Evolutionary conservation across 305 asterid species (phyloP).

Genomic region (Fraxinus floribunda): DNA sequence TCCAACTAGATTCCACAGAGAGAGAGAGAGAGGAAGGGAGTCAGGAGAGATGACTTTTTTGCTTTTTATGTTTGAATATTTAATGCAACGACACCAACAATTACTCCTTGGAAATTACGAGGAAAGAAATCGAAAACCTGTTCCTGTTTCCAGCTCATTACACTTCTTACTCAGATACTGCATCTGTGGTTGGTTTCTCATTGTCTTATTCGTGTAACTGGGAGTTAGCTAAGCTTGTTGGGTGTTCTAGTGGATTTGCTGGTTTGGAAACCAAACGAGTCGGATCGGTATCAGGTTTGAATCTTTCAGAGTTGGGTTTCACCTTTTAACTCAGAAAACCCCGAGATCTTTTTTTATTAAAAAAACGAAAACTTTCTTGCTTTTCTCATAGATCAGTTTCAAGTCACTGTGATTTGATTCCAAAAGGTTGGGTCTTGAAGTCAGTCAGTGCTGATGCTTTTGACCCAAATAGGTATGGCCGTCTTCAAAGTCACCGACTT

Average conservation of each 20-base stretch:
- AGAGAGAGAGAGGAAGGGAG: too few species aligned
- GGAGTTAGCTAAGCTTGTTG: neutral
- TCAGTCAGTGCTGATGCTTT: constrained; percentile 4
- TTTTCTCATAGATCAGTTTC: constrained; percentile 11
- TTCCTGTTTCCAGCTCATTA: constrained; percentile 20
- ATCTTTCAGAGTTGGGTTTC: neutral
- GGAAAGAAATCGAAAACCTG: neutral
- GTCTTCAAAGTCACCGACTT: constrained; percentile 22
- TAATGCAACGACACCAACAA: neutral
- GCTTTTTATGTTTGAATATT: neutral
- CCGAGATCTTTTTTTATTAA: neutral
- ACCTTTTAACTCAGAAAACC: neutral
- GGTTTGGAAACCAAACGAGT: neutral
- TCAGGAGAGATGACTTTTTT: too few species aligned
- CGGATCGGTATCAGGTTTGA: neutral
- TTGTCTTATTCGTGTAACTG: neutral
- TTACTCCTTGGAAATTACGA: constrained; percentile 3
- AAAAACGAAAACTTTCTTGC: neutral
- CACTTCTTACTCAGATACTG: neutral
- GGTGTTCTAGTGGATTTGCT: neutral
- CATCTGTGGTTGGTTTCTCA: neutral
- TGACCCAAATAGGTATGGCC: neutral
- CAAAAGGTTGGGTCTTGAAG: neutral
- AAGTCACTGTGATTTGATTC: neutral
- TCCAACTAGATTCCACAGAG: neutral